Percentiles rank a stretch among this genome's conserved stretches.
phyloP scores from a whole-genome alignment of 139 green algal genomes.

The Gonium pectorale region DNA sequence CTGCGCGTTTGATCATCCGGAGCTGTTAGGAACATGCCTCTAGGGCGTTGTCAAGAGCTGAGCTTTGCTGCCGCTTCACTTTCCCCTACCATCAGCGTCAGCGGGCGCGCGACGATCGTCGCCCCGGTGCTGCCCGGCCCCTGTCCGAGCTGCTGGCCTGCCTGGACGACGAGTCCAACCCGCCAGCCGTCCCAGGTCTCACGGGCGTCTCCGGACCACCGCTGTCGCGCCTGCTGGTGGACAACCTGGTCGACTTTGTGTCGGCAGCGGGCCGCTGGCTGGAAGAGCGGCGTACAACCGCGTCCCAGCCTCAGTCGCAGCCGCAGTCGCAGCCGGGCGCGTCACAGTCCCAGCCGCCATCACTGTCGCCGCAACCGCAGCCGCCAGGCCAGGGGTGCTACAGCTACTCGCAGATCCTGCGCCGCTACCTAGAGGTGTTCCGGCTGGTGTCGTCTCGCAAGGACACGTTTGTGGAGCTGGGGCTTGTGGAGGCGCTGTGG shows the following conservation, averaged over 20 bases:
- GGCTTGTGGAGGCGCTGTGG: constrained; percentile 60
- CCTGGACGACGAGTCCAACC: constrained; percentile 1
- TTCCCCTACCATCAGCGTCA: not conserved
- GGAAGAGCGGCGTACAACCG: constrained; percentile 20
- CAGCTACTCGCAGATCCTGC: constrained; percentile 53
- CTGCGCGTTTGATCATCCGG: no score
- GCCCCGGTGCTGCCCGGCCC: not conserved
- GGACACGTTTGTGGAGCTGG: not conserved
- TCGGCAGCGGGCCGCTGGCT: constrained; percentile 7
- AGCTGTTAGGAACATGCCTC: no score
- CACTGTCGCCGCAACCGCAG: not conserved
- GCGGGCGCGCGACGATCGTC: constrained; percentile 2
- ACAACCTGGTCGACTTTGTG: constrained; percentile 39
- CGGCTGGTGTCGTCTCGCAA: not conserved
- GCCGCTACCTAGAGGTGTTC: constrained; percentile 54
- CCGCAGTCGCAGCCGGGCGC: not conserved
- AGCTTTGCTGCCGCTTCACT: no score
- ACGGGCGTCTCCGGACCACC: not conserved
- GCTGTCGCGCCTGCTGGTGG: constrained; percentile 48
- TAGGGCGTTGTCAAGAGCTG: no score
- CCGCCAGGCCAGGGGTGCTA: constrained; percentile 52
- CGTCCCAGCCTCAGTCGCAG: not conserved
- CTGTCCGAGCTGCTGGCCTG: not conserved
- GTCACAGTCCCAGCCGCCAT: not conserved
- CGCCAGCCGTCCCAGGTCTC: not conserved